Evolutionary conservation across 208 protist genomes (phyloP), one percentile per base, ranked within the genome.

Genomic region (Leishmania amazonensis): DNA sequence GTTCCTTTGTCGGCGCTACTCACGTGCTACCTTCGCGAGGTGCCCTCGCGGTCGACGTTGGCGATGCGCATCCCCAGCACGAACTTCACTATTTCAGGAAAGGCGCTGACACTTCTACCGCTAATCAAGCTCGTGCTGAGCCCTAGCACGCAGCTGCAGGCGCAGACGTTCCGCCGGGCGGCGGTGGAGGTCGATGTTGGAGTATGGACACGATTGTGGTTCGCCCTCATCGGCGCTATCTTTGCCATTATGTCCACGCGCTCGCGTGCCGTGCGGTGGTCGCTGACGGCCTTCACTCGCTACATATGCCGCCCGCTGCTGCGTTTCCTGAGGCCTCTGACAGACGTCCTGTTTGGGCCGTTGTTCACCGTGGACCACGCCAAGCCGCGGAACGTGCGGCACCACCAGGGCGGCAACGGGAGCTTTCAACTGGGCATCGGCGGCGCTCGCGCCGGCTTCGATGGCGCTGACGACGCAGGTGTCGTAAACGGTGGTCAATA

Each of bases 151-250:
- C 67, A 92, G 75, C 83, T 89, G 53, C 76, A 81, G 64, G 8
- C 73, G 24, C 72, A 86, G 35, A 89, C 88, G 7, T 89, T 85
- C 53, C 85, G 81, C 24, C 87, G 85, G 24, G 83, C 80, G 17
- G 85, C 81, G 17, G 83, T 95, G 47, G 53, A 88, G 53, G 90
- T 88, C 19, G 89, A 93, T 38, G 81, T 93, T 6, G 92, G 92
- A 3, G 58, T 86, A 51, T 91, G 84, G 83, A 87, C 80, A 70
- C 86, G 92, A 49, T 8, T 95, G 45, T 62, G 90, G 78, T 76
- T 91, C 28, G 81, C 81, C n/a, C 64, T 95, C 40, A n/a, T 89
- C 35, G 92, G 92, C 75, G 57, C 90, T 21, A 19, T 94, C 38
- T 85, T 92, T 54, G 87, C 85, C 68, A 65, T 92, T 5, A 71